Conservation (phyloP, 2,329 filamentous ascomycete species). For the Epichloe gansuensis region DNA sequence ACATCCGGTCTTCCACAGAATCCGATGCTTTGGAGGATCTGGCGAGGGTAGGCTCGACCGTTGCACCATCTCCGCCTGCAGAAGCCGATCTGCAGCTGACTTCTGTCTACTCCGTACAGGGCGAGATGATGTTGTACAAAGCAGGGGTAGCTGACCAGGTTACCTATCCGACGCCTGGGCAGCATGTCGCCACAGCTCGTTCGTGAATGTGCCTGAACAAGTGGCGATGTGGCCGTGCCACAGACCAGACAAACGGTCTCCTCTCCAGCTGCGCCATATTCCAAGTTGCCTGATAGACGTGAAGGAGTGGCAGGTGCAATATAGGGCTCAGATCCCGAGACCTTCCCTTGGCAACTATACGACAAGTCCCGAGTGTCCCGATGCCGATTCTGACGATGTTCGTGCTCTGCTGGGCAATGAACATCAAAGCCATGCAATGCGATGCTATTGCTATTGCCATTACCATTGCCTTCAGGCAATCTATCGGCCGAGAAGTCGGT, state of each 20-base stretch:
- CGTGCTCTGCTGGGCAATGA: background rate
- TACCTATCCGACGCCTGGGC: background rate
- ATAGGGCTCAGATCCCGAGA: background rate
- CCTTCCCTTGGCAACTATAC: background rate
- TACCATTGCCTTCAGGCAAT: background rate
- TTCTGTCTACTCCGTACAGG: background rate
- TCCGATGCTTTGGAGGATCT: background rate
- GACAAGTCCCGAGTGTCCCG: background rate
- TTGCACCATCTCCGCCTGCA: constrained; percentile 4
- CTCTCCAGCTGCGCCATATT: background rate
- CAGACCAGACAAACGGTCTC: background rate
- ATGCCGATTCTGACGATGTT: background rate
- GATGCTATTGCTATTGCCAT: background rate
- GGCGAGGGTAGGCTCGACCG: background rate
- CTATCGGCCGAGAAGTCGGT: background rate
- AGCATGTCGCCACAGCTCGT: background rate
- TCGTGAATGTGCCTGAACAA: background rate
- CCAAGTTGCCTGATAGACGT: background rate
- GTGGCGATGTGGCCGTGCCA: background rate
- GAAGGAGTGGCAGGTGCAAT: background rate
- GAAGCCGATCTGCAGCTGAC: constrained; percentile 2
- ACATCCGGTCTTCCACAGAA: background rate
- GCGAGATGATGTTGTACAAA: background rate
- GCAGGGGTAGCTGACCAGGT: background rate
- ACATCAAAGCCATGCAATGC: background rate